Evolutionary conservation across 495 filamentous ascomycete genomes (phyloP).

Genomic region (Neurospora tetraspora): DNA sequence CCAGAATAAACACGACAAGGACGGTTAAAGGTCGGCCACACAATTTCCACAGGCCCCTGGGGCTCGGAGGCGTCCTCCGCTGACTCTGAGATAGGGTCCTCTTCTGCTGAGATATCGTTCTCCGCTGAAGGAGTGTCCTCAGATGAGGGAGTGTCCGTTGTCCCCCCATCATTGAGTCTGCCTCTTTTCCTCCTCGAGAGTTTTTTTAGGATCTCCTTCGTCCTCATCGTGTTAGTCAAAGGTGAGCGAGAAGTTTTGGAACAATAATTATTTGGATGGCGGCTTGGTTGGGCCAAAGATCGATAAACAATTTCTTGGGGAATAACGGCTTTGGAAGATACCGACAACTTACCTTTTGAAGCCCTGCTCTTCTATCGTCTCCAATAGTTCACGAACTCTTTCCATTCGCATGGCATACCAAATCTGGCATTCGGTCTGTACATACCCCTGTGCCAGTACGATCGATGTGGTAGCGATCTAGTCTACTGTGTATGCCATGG

Average conservation of each 20-base stretch:
- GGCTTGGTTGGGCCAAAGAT: not conserved
- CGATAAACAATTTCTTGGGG: not conserved
- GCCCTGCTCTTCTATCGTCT: no score
- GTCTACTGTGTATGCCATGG: not conserved
- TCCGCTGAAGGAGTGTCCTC: not conserved
- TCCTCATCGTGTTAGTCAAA: not conserved
- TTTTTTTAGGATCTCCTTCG: not conserved
- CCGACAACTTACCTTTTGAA: not conserved
- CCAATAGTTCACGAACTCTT: not conserved
- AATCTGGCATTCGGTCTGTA: not conserved
- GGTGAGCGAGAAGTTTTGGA: not conserved
- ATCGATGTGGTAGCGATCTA: not conserved
- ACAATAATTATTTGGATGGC: not conserved
- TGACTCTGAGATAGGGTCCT: not conserved
- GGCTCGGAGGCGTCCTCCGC: not conserved
- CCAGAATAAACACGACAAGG: not conserved
- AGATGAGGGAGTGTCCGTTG: not conserved
- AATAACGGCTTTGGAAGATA: not conserved
- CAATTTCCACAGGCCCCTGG: not conserved
- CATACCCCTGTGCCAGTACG: not conserved
- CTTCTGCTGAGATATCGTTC: not conserved
- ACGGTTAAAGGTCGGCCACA: not conserved
- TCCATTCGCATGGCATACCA: not conserved
- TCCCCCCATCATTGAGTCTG: not conserved
- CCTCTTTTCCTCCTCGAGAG: not conserved